Conservation (phyloP, 2,329 filamentous ascomycete species). For the Pseudocercospora macadamiae region DNA sequence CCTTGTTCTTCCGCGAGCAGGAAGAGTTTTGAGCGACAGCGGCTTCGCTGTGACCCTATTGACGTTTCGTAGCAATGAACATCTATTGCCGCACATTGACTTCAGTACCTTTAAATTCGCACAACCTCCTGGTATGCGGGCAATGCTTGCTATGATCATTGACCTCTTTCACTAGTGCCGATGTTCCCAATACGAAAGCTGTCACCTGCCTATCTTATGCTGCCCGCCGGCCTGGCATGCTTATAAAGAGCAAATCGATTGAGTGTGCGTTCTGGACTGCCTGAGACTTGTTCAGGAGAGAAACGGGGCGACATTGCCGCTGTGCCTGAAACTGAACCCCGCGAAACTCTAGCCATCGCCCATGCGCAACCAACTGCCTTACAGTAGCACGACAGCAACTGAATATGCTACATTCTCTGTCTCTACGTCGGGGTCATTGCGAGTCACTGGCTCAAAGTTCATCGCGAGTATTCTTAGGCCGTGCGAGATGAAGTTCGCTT, state of each 20-base stretch:
- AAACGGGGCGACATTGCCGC: not conserved
- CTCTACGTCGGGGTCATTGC: not conserved
- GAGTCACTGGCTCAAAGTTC: not conserved
- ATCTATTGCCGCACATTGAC: not conserved
- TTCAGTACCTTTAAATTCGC: not conserved
- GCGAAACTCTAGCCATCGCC: not conserved
- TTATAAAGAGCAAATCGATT: too few species aligned
- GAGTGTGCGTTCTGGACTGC: not conserved
- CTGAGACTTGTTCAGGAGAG: not conserved
- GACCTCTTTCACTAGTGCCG: not conserved
- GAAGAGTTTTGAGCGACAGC: conserved; percentile 73
- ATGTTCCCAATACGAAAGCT: too few species aligned
- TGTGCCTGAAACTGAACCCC: not conserved
- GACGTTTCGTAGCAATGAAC: not conserved
- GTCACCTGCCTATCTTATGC: too few species aligned
- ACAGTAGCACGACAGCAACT: not conserved
- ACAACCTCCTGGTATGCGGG: not conserved
- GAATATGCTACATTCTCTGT: not conserved
- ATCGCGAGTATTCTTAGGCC: not conserved
- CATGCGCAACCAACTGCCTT: not conserved
- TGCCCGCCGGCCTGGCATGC: too few species aligned
- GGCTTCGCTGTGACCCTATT: not conserved
- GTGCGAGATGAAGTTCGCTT: not conserved
- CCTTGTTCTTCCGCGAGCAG: conserved; percentile 97
- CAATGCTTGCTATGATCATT: conserved; percentile 1